Evolutionary conservation across 2,329 filamentous ascomycete genomes (phyloP), one percentile per base, ranked within the genome.

Genomic region (Whalleya microplaca): DNA sequence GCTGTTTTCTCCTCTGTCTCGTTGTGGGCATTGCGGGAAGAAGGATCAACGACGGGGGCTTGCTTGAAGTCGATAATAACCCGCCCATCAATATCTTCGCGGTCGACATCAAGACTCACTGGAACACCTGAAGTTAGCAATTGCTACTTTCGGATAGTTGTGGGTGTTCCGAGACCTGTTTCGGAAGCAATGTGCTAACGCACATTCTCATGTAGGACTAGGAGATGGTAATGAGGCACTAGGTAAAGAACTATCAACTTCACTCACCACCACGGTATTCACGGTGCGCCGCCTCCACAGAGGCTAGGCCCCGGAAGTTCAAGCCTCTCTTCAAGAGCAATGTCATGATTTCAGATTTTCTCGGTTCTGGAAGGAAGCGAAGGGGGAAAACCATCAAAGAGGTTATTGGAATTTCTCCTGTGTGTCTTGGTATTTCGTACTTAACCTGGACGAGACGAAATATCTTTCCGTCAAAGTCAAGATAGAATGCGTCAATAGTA

Each of bases 401-500:
- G 10, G 32, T 42, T 19, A 56, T 51, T 7, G 47, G 43, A 2
- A 18, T 19, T 20, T 51, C 53, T 44, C 53, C 53, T 12, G 48
- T 51, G 21, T 46, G 51, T 27, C 46, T 56, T 21, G 29, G 53
- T 42, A 56, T 56, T 29, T 56, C 48, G 27, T 56, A 56, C 27
- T 51, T 50, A 32, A 29, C 53, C 16, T 56, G 53, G 20, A 56
- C 32, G 10, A 48, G 43, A 41, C 53, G 53, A 21, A 42, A 56
- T 41, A 48, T 56, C 23, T 47, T 51, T 3, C 53, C 53, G 27
- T 56, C 48, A 42, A 51, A 56, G 43, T 51, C 53, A 9, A 56
- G 47, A 18, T 55, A 45, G 27, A 55, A 59, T 16, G 56, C 56
- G 16, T 59, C 56, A 19, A 59, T 59, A 5, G 53, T 53, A n/a